Evolutionary conservation across 805 yeast genomes (phyloP).

Genomic region (Isabelozyma pseudorhagii): DNA sequence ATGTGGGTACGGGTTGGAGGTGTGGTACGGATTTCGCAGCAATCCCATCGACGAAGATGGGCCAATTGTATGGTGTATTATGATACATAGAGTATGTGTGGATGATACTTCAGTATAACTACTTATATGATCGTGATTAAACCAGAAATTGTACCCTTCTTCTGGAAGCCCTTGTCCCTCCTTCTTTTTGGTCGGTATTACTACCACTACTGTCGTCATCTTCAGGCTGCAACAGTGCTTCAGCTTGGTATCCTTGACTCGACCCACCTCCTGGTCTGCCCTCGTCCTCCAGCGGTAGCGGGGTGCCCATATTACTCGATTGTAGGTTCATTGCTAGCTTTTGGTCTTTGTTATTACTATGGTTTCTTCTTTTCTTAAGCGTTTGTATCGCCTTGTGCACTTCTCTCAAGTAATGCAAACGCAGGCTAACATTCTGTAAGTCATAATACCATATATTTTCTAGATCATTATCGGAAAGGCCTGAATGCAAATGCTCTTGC

Average conservation of each 20-base stretch:
- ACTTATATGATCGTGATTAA: too few species aligned
- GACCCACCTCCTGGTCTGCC: neutral
- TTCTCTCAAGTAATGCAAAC: conserved; percentile 26
- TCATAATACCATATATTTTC: conserved; percentile 23
- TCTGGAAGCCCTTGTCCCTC: neutral
- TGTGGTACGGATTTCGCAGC: too few species aligned
- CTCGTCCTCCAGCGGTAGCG: conserved; percentile 1
- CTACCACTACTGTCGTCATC: neutral
- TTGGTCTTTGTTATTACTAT: neutral
- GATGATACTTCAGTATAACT: too few species aligned
- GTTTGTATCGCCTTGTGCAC: conserved; percentile 21
- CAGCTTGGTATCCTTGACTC: neutral
- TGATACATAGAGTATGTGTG: too few species aligned
- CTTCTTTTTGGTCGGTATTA: neutral
- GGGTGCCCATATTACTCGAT: neutral
- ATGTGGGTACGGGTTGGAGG: too few species aligned
- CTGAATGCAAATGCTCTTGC: conserved; percentile 1
- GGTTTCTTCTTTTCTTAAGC: conserved; percentile 14
- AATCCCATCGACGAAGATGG: too few species aligned
- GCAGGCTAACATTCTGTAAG: conserved; percentile 19
- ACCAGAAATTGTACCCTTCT: neutral
- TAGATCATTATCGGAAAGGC: neutral
- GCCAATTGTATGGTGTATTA: too few species aligned
- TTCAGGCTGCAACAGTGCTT: neutral
- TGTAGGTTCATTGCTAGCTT: neutral